Base-by-base conservation (phyloP, 2,329 filamentous ascomycete genomes). In the Camptophora hylomeconis region DNA sequence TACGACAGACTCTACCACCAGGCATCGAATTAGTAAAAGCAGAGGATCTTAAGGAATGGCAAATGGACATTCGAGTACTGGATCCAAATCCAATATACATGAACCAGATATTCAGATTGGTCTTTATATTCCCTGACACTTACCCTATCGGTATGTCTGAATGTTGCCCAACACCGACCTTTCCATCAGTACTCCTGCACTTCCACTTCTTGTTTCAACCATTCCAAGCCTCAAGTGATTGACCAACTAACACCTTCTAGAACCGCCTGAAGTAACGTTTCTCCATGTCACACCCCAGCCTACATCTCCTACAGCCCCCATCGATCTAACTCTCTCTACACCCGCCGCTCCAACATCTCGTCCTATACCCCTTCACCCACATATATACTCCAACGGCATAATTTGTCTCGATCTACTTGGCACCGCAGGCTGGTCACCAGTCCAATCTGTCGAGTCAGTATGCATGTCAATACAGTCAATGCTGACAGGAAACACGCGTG, bases 391-490 rank as follows among this genome's bases (percentile, higher is more conserved):
- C 45, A 98, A 98, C 56, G 89, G 89, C 45, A 93, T 95, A 54
- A 98, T 98, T 51, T 98, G 89, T 49, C 77, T 98, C 26, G 89
- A 98, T 46, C 70, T 98, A 2, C 73, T 98, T 6, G 83, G 83
- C 29, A 65, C 70, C 7, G 76, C 83, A 39, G 89, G 89, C 32
- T 98, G 89, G 89, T 89, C 80, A 26, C 89, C 89, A 0, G 87
- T 98, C 0, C 89, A 98, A 52, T 94, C 87, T 35, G 89, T 94
- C 6, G 87, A 95, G 61, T 92, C 80, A 48, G 76, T 98, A 15
- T 94, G 84, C 61, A 89, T 98, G 72, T 92, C 83, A 54, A 70
- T 98, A 31, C 89, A 98, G 58, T 93, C 83, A 60, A 98, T 98
- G 89, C 58, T 98, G 49, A 94, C 89, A 2, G 84, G 87, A 37